Percentiles rank a stretch among this genome's conserved stretches.
Evolutionary conservation across 371 early-diverging fungal species (phyloP).

Genomic region (Mucor plumbeus): DNA sequence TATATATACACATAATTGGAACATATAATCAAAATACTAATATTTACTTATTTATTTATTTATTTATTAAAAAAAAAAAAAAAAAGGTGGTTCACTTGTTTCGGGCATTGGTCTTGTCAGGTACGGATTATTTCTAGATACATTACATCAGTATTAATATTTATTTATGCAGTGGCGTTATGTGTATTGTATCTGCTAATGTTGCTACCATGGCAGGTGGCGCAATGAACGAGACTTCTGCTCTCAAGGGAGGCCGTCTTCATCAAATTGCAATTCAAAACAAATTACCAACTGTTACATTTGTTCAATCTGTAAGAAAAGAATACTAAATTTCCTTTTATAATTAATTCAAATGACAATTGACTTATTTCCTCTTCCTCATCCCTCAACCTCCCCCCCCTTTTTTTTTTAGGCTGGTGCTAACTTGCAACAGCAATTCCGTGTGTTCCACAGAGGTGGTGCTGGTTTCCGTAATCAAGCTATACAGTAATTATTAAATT

Average conservation of each 20-base stretch:
- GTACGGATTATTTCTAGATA: slow-evolving; percentile 34
- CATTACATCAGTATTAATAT: background rate
- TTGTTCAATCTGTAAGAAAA: slow-evolving; percentile 63
- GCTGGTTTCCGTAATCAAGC: slow-evolving; percentile 72
- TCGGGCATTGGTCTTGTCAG: slow-evolving; percentile 75
- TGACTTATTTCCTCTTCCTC: no score
- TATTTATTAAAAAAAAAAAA: no score
- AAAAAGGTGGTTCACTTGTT: slow-evolving; percentile 67
- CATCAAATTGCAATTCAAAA: slow-evolving; percentile 67
- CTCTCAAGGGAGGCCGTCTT: slow-evolving; percentile 59
- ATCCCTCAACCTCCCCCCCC: background rate
- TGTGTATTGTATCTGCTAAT: slow-evolving; percentile 69
- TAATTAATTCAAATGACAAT: background rate
- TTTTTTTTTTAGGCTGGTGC: slow-evolving; percentile 67
- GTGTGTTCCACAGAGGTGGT: slow-evolving; percentile 78
- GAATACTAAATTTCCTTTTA: background rate
- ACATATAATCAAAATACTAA: background rate
- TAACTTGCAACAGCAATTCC: slow-evolving; percentile 74
- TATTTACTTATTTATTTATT: background rate
- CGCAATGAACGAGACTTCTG: slow-evolving; percentile 68
- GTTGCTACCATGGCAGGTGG: slow-evolving; percentile 76
- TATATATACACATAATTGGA: slow-evolving; percentile 10
- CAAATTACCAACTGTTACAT: slow-evolving; percentile 62
- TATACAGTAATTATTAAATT: slow-evolving; percentile 44
- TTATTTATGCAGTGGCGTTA: slow-evolving; percentile 57